These are phyloP conservation scores for Aspergillus sclerotioniger DNA, from an alignment of 495 filamentous ascomycete species.

Conservation along the genomic window DNA sequence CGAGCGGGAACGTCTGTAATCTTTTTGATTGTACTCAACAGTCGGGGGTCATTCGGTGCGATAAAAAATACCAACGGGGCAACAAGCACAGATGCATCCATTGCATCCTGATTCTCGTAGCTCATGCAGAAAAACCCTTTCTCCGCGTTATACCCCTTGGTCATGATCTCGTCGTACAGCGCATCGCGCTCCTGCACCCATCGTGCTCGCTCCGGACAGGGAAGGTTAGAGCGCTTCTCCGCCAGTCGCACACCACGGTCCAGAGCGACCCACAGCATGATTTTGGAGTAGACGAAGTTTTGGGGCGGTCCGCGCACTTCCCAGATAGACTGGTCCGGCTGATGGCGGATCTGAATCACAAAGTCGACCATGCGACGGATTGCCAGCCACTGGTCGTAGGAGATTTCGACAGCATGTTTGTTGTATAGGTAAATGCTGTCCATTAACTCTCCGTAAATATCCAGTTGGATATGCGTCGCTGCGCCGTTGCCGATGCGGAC, in stretches of 20 bases:
- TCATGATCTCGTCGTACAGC: slow-evolving; percentile 72
- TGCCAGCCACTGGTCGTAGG: slow-evolving; percentile 67
- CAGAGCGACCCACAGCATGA: slow-evolving; percentile 76
- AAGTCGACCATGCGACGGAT: slow-evolving; percentile 58
- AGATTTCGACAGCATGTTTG: slow-evolving; percentile 71
- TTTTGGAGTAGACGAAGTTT: slow-evolving; percentile 70
- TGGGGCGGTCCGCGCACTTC: slow-evolving; percentile 70
- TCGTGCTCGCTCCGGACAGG: slow-evolving; percentile 61
- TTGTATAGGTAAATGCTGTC: slow-evolving; percentile 75
- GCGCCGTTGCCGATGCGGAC: slow-evolving; percentile 76
- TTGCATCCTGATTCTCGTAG: slow-evolving; percentile 63
- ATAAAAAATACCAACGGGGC: slow-evolving; percentile 75
- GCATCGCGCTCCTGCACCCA: slow-evolving; percentile 62
- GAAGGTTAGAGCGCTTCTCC: slow-evolving; percentile 63
- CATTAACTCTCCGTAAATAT: slow-evolving; percentile 75
- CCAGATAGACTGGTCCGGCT: slow-evolving; percentile 78
- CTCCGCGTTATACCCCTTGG: slow-evolving; percentile 61
- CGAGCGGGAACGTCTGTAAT: slow-evolving; percentile 66
- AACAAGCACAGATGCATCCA: slow-evolving; percentile 70
- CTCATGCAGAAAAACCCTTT: slow-evolving; percentile 67
- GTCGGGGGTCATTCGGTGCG: slow-evolving; percentile 68
- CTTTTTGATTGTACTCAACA: slow-evolving; percentile 64
- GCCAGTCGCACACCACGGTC: slow-evolving; percentile 68
- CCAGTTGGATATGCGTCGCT: slow-evolving; percentile 69
- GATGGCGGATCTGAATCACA: slow-evolving; percentile 43